phyloP scores from a whole-genome alignment of 2,329 filamentous ascomycete genomes.

The Ceratocystis smalleyi region DNA sequence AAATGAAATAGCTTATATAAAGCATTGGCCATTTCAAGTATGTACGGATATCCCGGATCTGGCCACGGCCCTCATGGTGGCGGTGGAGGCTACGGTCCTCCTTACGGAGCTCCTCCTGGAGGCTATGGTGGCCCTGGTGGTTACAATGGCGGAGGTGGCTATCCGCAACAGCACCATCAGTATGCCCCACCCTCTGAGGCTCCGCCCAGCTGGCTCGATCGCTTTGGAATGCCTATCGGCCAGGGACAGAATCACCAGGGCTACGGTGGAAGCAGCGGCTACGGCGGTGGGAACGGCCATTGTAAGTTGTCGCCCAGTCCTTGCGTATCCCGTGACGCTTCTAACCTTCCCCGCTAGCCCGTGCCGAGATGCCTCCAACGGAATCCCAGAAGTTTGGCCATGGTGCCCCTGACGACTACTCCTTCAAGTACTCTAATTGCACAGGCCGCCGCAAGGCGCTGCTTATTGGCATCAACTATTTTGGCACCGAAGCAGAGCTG shows the following conservation, averaged over 20 bases:
- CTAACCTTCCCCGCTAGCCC: background rate
- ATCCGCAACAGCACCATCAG: conserved; percentile 18
- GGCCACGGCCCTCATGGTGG: conserved; percentile 17
- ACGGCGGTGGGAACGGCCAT: background rate
- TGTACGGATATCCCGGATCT: conserved; percentile 18
- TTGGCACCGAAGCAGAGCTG: conserved; percentile 54
- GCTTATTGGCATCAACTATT: conserved; percentile 70
- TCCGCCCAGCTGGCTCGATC: conserved; percentile 17
- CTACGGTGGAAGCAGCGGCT: background rate
- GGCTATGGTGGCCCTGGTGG: conserved; percentile 20
- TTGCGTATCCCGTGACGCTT: too few relatives aligned
- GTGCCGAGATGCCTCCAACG: conserved; percentile 29
- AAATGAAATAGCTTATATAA: background rate
- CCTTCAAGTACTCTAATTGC: conserved; percentile 63
- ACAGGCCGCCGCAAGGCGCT: conserved; percentile 58
- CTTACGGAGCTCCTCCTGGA: conserved; percentile 17
- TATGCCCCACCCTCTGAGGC: conserved; percentile 19
- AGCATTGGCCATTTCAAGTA: background rate
- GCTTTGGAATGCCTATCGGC: conserved; percentile 17
- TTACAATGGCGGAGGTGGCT: conserved; percentile 22
- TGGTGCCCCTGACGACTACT: conserved; percentile 52
- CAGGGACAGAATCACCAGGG: conserved; percentile 3
- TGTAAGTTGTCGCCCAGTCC: background rate
- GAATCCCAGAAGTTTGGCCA: conserved; percentile 45
- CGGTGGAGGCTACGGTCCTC: conserved; percentile 15